Evolutionary conservation across 768 basidiomycete species (phyloP).

Genomic region (Tephrocybe sp.): DNA sequence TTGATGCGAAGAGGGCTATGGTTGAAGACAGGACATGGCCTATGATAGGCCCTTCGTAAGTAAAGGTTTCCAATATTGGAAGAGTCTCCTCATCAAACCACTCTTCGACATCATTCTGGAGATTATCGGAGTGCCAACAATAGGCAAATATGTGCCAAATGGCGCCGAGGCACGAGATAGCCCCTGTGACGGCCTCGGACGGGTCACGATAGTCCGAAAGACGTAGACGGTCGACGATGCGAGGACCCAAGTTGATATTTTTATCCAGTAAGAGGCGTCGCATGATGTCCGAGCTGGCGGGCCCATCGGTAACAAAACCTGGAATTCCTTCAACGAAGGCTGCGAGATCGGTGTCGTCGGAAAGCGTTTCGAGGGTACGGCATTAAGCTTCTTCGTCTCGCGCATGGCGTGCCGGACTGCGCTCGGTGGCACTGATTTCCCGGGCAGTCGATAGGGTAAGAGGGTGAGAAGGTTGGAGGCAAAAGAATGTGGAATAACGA

Average conservation of each 20-base stretch:
- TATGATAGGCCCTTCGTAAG: slow-evolving; percentile 11
- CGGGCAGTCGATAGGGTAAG: slow-evolving; percentile 23
- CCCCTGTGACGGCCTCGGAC: slow-evolving; percentile 2
- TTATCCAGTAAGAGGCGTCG: background rate
- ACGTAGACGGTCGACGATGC: slow-evolving; percentile 8
- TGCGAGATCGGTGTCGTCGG: slow-evolving; percentile 31
- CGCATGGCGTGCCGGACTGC: slow-evolving; percentile 25
- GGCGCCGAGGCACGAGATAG: slow-evolving; percentile 9
- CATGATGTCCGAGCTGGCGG: slow-evolving; percentile 2
- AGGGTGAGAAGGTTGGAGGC: background rate
- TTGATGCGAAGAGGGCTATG: slow-evolving; percentile 4
- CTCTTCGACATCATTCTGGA: slow-evolving; percentile 1
- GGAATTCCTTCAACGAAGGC: slow-evolving; percentile 34
- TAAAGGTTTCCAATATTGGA: slow-evolving; percentile 11
- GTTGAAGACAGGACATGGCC: slow-evolving; percentile 8
- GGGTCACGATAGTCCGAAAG: slow-evolving; percentile 3
- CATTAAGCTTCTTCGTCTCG: slow-evolving; percentile 35
- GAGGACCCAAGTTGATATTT: slow-evolving; percentile 8
- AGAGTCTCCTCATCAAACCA: slow-evolving; percentile 16
- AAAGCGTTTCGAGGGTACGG: slow-evolving; percentile 32
- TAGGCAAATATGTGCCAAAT: slow-evolving; percentile 14
- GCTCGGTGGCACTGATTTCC: slow-evolving; percentile 27
- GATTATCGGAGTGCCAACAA: background rate
- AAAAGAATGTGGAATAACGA: slow-evolving; percentile 15
- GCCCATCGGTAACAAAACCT: slow-evolving; percentile 7